Evolutionary conservation across 2,329 filamentous ascomycete genomes (phyloP).

Genomic region (Alternaria rosae): DNA sequence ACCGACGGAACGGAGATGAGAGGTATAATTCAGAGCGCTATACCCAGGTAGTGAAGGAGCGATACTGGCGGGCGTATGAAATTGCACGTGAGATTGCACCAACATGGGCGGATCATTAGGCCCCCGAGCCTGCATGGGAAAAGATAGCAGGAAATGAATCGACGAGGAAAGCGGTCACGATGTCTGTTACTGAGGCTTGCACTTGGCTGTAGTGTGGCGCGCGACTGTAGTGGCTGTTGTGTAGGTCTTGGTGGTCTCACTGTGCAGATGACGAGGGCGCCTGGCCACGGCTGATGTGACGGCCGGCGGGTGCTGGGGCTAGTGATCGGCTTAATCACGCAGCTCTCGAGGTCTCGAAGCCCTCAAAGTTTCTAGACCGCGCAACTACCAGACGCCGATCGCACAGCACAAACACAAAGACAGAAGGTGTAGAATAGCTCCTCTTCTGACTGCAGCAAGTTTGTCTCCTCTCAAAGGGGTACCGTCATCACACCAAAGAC

Average conservation of each 20-base stretch:
- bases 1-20: not conserved
- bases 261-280: not conserved
- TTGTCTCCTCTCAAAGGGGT: not conserved
- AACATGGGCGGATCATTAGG: not conserved
- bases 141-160: not conserved
- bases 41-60: constrained; percentile 3
- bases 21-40: not conserved
- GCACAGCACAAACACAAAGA: not conserved
- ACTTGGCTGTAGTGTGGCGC: not conserved
- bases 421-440: not conserved
- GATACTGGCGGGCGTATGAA: constrained; percentile 5
- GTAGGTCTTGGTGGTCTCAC: not conserved
- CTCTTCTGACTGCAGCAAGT: not conserved
- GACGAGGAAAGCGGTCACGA: not conserved
- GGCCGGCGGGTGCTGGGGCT: not conserved
- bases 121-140: not conserved
- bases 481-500: not conserved
- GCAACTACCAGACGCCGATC: constrained; percentile 2
- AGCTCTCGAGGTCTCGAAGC: not conserved
- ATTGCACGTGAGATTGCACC: constrained; percentile 9
- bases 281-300: constrained; percentile 1
- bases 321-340: not conserved
- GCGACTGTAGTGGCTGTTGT: not conserved
- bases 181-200: not conserved
- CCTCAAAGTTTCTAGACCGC: not conserved